Evolutionary conservation across 306 rosid genomes (phyloP), one percentile per base, ranked within the genome.

Genomic region (Gillenia trifoliata): DNA sequence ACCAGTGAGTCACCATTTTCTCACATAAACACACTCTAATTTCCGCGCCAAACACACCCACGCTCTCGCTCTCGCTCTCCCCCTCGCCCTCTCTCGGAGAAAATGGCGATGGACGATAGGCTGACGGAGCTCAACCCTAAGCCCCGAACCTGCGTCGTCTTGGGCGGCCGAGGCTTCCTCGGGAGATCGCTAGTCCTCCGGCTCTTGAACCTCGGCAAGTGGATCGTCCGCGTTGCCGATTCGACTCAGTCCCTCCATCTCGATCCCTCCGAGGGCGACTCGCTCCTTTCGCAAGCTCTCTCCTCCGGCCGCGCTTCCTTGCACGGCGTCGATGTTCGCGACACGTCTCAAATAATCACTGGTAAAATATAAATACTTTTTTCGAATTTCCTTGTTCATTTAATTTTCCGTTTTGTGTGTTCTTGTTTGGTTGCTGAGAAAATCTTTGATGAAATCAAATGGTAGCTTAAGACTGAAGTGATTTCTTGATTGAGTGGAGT

Each of bases 221-320:
- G 96, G 92, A 88, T 82, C 76, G 93, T 93, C 29, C 93, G 97
- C 43, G 77, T 91, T 25, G 97, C 93, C 79, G 98, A 93, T 89
- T 88, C 90, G 57, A 68, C 87, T 79, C 84, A 31, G 0, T 89
- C 90, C 22, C 66, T 87, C 45, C 83, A 85, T 4, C 87, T 90
- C 60, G 85, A 82, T 40, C 67, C 70, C 25, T 81, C 82, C 72
- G 95, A 81, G 63, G 60, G 68, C 29, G 87, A 87, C 73, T 82
- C 96, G 12, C 67, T 81, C 41, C 93, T 91, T 60, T 45, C 88
- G 0, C 70, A 78, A 64, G 91, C 96, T 31, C 67, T 91, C 78
- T 64, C 87, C 50, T 86, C 92, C 6, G 81, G 90, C 64, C 96
- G 89, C 73, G 98, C 96, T 54, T 90, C 90, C 25, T 88, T 83